Conservation (phyloP, 2,329 filamentous ascomycete species). For the Trematosphaeria pertusa region DNA sequence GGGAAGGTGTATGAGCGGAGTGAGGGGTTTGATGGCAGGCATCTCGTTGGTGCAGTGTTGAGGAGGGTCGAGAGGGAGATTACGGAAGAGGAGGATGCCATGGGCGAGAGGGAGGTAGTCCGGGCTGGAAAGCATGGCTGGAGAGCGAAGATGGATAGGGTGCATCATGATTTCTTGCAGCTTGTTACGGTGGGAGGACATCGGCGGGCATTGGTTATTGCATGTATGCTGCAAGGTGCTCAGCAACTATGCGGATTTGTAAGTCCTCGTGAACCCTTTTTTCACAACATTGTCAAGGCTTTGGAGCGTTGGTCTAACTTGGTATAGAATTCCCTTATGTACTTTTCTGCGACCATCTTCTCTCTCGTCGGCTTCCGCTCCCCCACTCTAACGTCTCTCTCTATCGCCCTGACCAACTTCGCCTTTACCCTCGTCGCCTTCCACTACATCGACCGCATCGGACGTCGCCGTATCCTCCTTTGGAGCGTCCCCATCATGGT, state of each 20-base stretch:
- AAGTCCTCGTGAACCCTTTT: conserved; percentile 26
- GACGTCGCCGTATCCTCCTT: conserved; percentile 69
- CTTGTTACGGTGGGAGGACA: conserved; percentile 58
- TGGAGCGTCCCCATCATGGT: conserved; percentile 87
- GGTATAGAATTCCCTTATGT: conserved; percentile 56
- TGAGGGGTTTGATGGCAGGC: conserved; percentile 40
- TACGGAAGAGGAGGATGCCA: conserved; percentile 68
- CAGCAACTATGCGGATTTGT: conserved; percentile 79
- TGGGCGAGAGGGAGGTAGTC: conserved; percentile 44
- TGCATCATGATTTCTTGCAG: conserved; percentile 63
- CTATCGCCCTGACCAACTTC: conserved; percentile 56
- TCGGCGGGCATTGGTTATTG: conserved; percentile 79
- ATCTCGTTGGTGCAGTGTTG: conserved; percentile 66
- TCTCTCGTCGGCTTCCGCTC: conserved; percentile 53
- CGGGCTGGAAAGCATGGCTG: conserved; percentile 36
- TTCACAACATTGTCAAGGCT: neutral
- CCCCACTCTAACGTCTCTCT: conserved; percentile 54
- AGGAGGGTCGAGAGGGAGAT: conserved; percentile 77
- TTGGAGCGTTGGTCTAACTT: neutral
- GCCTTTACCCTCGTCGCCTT: conserved; percentile 55
- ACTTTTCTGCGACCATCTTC: conserved; percentile 58
- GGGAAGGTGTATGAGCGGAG: conserved; percentile 64
- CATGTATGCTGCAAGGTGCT: conserved; percentile 83
- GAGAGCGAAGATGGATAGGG: conserved; percentile 52
- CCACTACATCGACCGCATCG: conserved; percentile 52